Base-by-base conservation (phyloP, 352 stramenopile species). In the Pythium diclinum region DNA sequence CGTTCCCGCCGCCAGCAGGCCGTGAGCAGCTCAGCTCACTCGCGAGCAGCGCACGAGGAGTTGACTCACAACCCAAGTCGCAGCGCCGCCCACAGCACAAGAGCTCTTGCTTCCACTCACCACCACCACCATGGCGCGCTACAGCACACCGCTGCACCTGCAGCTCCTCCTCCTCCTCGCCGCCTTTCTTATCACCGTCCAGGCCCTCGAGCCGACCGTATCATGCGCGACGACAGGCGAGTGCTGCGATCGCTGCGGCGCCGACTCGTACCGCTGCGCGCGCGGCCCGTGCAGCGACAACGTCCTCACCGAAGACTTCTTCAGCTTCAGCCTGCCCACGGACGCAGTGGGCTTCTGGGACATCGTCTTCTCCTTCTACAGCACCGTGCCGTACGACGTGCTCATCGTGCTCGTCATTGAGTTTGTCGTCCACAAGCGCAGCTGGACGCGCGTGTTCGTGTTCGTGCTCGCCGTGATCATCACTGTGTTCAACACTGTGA, bases 351-450 rank as follows among this genome's bases (percentile, higher is more conserved):
- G 71, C 46, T 72, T 84, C 68, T 83, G 75, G 74, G 78, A 87
- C 56, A 71, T 82, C 57, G 63, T 78, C 7, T 80, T 82, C 54
- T 69, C 65, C 30, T 77, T 78, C 38, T 87, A 87, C 59, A 69
- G 79, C 32, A 83, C 81, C 63, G 79, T 87, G 47, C 79, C 79
- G 56, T 87, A 83, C 57, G 60, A 85, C 46, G 72, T 81, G 53
- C 75, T 67, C 10, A 65, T 84, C 33, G 55, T 62, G 13, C 38
- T 84, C 34, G 67, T 68, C 53, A 70, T 87, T 23, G 71, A 79
- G 6, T 61, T 87, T 14, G 67, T 85, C 44, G 46, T 85, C 21
- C 55, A 75, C 56, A 63, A 59, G 28, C 75, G 75, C 38, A 84
- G 67, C 56, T 87, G 76, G 78, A 72, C 68, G 61, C 66, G 68